Evolutionary conservation across 352 stramenopile species (phyloP).

Genomic region (Plasmopara viticola): DNA sequence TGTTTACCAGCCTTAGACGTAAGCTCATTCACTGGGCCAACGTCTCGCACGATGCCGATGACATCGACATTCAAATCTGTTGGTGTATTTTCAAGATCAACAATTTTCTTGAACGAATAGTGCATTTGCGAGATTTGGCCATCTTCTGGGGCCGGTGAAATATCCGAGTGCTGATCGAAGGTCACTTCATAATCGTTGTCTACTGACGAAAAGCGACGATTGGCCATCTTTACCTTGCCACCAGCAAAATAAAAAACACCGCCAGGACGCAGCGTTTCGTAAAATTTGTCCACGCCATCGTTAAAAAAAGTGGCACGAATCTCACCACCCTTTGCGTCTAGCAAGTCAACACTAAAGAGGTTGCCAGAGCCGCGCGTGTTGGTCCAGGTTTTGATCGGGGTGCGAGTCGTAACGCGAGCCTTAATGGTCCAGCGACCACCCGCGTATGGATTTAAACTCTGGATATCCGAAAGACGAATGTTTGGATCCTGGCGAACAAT

Average conservation of each 20-base stretch:
- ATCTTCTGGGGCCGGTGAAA: constrained; percentile 87
- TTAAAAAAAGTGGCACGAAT: constrained; percentile 99
- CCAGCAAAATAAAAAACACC: constrained; percentile 93
- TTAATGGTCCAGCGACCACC: constrained; percentile 94
- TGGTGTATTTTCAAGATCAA: constrained; percentile 83
- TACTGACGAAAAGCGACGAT: constrained; percentile 95
- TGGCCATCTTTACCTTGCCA: constrained; percentile 95
- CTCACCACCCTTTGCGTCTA: constrained; percentile 93
- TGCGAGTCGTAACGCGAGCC: constrained; percentile 90
- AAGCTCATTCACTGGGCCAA: constrained; percentile 89
- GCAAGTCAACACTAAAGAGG: constrained; percentile 94
- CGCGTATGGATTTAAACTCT: constrained; percentile 93
- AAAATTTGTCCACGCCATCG: constrained; percentile 97
- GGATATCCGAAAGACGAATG: constrained; percentile 75
- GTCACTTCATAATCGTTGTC: constrained; percentile 98
- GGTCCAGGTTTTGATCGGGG: constrained; percentile 92
- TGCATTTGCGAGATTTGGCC: constrained; percentile 85
- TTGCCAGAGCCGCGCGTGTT: constrained; percentile 95
- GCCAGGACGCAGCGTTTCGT: constrained; percentile 82
- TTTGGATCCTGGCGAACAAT: constrained; percentile 81
- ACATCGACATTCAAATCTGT: constrained; percentile 91
- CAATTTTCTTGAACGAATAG: constrained; percentile 94
- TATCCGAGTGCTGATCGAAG: constrained; percentile 95
- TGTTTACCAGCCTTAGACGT: constrained; percentile 94
- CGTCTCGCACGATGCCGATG: constrained; percentile 92